Percentiles rank a stretch among this genome's conserved stretches.
phyloP scores from a whole-genome alignment of 257 asterid genomes.

The Ilex asprella region DNA sequence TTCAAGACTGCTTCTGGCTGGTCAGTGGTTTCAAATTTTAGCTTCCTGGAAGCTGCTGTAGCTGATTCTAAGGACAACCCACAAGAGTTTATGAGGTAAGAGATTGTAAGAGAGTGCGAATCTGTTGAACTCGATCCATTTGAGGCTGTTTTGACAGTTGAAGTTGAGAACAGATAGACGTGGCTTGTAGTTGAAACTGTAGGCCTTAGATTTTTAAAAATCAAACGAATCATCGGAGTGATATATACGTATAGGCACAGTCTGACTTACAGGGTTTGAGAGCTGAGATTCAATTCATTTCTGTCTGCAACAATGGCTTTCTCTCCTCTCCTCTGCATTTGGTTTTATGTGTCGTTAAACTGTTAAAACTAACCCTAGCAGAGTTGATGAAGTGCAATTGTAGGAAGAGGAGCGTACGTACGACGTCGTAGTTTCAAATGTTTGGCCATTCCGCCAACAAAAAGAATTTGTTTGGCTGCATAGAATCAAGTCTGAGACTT shows the following conservation, averaged over 20 bases:
- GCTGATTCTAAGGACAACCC: slow-evolving; percentile 1
- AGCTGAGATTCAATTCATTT: not conserved
- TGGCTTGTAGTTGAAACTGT: not conserved
- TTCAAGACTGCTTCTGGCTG: not conserved
- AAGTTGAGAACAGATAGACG: not conserved
- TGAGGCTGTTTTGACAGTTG: not conserved
- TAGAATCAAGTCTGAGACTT: too few relatives aligned
- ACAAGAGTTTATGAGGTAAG: not conserved
- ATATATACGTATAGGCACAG: too few relatives aligned
- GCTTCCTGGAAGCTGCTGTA: not conserved
- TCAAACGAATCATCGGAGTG: not conserved
- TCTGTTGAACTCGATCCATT: not conserved
- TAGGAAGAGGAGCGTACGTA: too few relatives aligned
- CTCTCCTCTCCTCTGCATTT: not conserved
- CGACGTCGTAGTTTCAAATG: too few relatives aligned
- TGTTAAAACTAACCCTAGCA: not conserved
- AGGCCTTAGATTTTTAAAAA: not conserved
- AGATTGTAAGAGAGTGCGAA: not conserved
- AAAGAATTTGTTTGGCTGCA: too few relatives aligned
- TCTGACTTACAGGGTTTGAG: not conserved
- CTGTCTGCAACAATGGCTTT: not conserved
- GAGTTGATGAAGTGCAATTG: too few relatives aligned
- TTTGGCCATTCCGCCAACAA: too few relatives aligned
- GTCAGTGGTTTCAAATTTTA: not conserved
- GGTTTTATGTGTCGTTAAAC: not conserved